These are phyloP conservation scores for Polyplosphaeria fusca DNA, from an alignment of 495 filamentous ascomycete genomes.

Conservation along the genomic window DNA sequence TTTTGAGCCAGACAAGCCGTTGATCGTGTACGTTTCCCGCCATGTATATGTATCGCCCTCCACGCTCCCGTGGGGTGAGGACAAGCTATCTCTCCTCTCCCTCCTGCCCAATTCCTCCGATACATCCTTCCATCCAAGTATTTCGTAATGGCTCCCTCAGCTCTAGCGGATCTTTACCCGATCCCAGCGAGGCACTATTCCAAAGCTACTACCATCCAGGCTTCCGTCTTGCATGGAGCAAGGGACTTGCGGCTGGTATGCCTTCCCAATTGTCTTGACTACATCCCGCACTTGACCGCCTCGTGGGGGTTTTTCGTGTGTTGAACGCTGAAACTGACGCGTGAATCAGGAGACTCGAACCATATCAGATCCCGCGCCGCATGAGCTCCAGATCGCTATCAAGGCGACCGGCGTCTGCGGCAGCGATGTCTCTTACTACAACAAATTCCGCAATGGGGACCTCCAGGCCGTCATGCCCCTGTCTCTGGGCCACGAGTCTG, in stretches of 20 bases:
- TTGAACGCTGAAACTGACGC: conserved; percentile 24
- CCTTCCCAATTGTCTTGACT: conserved; percentile 21
- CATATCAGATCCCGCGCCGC: conserved; percentile 32
- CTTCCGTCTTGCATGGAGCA: conserved; percentile 39
- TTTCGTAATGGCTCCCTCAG: conserved; percentile 38
- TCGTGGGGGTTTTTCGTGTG: conserved; percentile 28
- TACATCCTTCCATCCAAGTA: not conserved
- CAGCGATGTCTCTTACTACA: conserved; percentile 38
- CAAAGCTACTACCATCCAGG: conserved; percentile 33
- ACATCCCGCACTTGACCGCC: conserved; percentile 22
- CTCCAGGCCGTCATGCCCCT: conserved; percentile 32
- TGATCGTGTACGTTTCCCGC: conserved; percentile 17
- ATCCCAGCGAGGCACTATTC: conserved; percentile 33
- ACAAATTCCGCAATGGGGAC: conserved; percentile 39
- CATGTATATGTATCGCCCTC: conserved; percentile 35
- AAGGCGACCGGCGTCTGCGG: conserved; percentile 38
- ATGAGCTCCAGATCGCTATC: conserved; percentile 39
- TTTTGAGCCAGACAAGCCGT: conserved; percentile 14
- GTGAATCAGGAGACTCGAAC: conserved; percentile 36
- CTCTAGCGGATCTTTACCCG: conserved; percentile 36
- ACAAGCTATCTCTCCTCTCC: conserved; percentile 18
- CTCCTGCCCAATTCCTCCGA: conserved; percentile 10
- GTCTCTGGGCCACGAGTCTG: conserved; percentile 37
- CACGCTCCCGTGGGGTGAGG: conserved; percentile 34
- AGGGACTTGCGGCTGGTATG: conserved; percentile 39